Evolutionary conservation across 768 basidiomycete species (phyloP).

Genomic region (Russula emetica): DNA sequence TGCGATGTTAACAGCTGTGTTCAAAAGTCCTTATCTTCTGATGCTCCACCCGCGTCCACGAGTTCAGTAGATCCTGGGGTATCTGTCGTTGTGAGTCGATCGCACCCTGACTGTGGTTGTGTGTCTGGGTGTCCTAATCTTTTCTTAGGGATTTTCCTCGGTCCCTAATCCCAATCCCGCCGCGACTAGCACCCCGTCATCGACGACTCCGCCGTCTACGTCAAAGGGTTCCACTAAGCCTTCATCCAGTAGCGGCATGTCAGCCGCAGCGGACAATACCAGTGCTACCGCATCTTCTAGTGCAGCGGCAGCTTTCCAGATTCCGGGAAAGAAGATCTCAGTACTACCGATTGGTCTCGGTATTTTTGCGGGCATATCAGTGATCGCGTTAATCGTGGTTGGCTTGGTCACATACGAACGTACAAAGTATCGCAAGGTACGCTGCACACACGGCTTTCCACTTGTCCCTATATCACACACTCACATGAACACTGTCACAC

Average conservation of each 20-base stretch:
- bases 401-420: constrained; percentile 84
- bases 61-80: neutral
- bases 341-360: constrained; percentile 82
- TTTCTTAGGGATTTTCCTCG: constrained; percentile 18
- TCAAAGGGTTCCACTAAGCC: constrained; percentile 26
- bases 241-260: constrained; percentile 26
- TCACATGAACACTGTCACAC: constrained; percentile 1
- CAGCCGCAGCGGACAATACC: constrained; percentile 24
- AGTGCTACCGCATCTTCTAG: constrained; percentile 28
- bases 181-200: constrained; percentile 18
- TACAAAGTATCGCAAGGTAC: constrained; percentile 78
- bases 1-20: neutral
- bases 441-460: constrained; percentile 28
- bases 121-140: constrained; percentile 9
- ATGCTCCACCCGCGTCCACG: constrained; percentile 1
- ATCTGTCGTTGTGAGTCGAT: constrained; percentile 11
- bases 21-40: neutral
- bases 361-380: constrained; percentile 81
- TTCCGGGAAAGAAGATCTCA: constrained; percentile 69
- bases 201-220: constrained; percentile 19
- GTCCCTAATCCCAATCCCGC: constrained; percentile 19
- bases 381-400: constrained; percentile 76
- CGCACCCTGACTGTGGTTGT: neutral
- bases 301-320: constrained; percentile 42
- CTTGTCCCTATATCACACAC: neutral